These are phyloP conservation scores for Solanum hybrid DNA, from an alignment of 305 asterid species.

Conservation along the genomic window DNA sequence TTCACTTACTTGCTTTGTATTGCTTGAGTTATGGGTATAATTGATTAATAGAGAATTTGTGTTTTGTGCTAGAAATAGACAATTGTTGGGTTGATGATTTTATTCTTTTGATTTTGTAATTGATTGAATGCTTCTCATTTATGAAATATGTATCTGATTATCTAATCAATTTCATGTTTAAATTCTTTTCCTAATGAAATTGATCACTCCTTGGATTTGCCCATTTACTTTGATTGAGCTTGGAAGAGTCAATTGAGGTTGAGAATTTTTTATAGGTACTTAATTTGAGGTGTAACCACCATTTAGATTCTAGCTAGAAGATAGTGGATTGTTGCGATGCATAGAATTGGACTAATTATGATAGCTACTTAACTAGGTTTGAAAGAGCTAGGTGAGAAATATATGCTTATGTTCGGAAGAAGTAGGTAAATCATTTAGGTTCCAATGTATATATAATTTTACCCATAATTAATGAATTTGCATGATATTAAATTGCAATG, in stretches of 20 bases:
- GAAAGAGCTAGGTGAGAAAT: background rate
- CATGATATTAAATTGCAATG: background rate
- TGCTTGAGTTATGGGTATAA: background rate
- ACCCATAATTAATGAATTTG: background rate
- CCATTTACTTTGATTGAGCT: background rate
- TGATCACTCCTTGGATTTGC: background rate
- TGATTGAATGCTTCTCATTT: background rate
- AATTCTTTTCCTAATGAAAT: background rate
- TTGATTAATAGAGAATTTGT: background rate
- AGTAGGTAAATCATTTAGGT: background rate
- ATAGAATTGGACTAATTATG: background rate
- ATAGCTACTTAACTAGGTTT: background rate
- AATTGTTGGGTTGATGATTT: background rate
- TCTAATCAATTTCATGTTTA: too few species aligned
- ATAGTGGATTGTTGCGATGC: background rate
- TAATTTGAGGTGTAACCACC: background rate
- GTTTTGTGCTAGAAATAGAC: background rate
- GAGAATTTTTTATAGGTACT: background rate
- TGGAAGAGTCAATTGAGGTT: background rate
- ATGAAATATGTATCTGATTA: background rate
- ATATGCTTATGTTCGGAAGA: background rate
- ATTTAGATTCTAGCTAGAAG: background rate
- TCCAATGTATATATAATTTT: background rate
- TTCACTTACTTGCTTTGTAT: background rate
- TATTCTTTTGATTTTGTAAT: background rate